phyloP scores from a whole-genome alignment of 352 stramenopile genomes.

The Globisporangium camurandrum region DNA sequence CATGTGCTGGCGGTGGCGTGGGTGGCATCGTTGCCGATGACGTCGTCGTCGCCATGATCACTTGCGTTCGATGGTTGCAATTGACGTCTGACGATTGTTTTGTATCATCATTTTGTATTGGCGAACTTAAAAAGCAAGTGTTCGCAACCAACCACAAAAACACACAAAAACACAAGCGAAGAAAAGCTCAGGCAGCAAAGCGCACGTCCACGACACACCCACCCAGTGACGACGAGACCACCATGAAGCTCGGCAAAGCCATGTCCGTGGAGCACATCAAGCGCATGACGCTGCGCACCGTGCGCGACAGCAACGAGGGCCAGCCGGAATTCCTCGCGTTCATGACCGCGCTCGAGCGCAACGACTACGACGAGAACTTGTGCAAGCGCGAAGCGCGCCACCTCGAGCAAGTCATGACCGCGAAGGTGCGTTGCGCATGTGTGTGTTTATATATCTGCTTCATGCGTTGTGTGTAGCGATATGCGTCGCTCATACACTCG shows the following conservation, averaged over 20 bases:
- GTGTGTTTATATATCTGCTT: background rate
- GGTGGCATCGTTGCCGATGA: background rate
- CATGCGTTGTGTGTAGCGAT: background rate
- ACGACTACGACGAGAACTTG: conserved; percentile 78
- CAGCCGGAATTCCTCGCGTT: conserved; percentile 78
- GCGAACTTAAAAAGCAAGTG: background rate
- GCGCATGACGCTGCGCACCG: conserved; percentile 85
- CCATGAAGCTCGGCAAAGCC: conserved; percentile 75
- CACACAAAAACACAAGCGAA: background rate
- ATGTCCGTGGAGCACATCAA: conserved; percentile 86
- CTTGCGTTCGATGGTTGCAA: background rate
- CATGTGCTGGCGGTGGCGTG: conserved; percentile 4
- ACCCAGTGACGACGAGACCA: conserved; percentile 3
- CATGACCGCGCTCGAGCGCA: conserved; percentile 69
- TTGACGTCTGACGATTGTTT: too few species aligned
- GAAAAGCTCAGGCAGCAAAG: conserved; percentile 1
- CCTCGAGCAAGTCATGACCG: conserved; percentile 70
- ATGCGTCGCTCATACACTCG: background rate
- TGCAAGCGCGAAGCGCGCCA: conserved; percentile 79
- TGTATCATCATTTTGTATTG: background rate
- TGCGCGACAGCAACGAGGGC: conserved; percentile 71
- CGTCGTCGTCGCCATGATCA: background rate
- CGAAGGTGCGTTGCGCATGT: conserved; percentile 30
- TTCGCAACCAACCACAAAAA: background rate
- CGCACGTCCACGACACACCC: background rate